These are phyloP conservation scores for Xanthoconium separans DNA, from an alignment of 1,284 basidiomycete genomes.

Conservation along the genomic window DNA sequence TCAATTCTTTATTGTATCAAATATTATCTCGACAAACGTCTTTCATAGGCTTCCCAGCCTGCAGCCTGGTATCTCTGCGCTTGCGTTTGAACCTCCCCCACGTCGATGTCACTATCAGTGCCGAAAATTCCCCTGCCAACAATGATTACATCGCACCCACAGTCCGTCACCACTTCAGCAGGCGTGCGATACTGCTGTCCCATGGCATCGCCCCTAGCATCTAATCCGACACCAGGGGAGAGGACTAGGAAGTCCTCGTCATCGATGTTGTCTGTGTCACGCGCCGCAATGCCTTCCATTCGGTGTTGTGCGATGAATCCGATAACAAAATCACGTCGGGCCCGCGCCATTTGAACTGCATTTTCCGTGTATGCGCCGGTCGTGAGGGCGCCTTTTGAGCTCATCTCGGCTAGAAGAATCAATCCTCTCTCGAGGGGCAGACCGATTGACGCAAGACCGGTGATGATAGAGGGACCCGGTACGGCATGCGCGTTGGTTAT, in stretches of 20 bases:
- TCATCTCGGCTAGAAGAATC: slow-evolving; percentile 96
- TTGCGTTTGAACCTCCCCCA: slow-evolving; percentile 62
- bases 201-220: slow-evolving; percentile 81
- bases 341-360: slow-evolving; percentile 85
- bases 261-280: slow-evolving; percentile 30
- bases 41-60: slow-evolving; percentile 88
- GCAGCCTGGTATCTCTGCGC: slow-evolving; percentile 83
- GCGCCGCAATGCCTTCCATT: slow-evolving; percentile 66
- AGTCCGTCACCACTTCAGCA: slow-evolving; percentile 76
- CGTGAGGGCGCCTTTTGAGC: slow-evolving; percentile 85
- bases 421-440: slow-evolving; percentile 79
- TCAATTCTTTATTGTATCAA: background rate
- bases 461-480: slow-evolving; percentile 91
- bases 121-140: slow-evolving; percentile 97
- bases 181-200: slow-evolving; percentile 98
- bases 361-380: slow-evolving; percentile 83
- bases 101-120: slow-evolving; percentile 57
- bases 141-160: slow-evolving; percentile 97
- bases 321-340: slow-evolving; percentile 83
- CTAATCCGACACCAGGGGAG: slow-evolving; percentile 92
- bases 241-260: slow-evolving; percentile 86
- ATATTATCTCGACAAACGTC: slow-evolving; percentile 21
- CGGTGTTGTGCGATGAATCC: slow-evolving; percentile 93
- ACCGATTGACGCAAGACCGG: slow-evolving; percentile 86
- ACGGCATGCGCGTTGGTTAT: slow-evolving; percentile 97